Base-by-base conservation (phyloP, 2,329 filamentous ascomycete species). In the Karstenula rhodostoma region DNA sequence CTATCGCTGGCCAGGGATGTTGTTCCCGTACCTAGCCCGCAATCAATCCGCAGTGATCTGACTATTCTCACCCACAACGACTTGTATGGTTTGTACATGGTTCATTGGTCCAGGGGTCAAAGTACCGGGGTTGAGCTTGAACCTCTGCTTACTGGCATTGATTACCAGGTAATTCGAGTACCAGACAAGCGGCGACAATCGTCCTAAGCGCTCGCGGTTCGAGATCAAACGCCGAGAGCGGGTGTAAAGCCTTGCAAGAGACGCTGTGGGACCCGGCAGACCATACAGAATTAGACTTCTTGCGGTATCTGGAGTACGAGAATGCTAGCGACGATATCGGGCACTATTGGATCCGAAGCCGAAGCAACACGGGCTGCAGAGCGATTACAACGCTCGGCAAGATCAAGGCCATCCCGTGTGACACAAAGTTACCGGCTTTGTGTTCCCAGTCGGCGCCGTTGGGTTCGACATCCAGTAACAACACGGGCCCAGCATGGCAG, bases 51-150 rank as follows among this genome's bases (percentile, higher is more conserved):
- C 27, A 73, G 70, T 47, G 73, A 76, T 52, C 35, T 78, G 46
- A 67, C 67, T 3, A 69, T 74, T 29, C 56, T 73, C n/a, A 68
- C 69, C 12, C 69, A 75, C 49, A 71, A 72, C 57, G 67, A 75
- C 52, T 59, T 73, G 10, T 69, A 72, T 54, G 63, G 63, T 65
- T 60, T 22, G 64, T 62, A 56, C 2, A 23, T 29, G 29, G 37
- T n/a, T 19, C 32, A 25, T 52, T 22, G 9, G 17, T 32, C 5
- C 19, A 6, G 6, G 19, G 33, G 13, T 25, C 33, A 27, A 42
- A 12, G 27, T 23, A 17, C 7, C 33, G 13, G 10, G 19, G 27
- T 10, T 40, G 33, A 12, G n/a, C 49, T 4, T 27, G 17, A 35
- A n/a, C 22, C 19, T 29, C 22, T 42, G 5, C 4, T 15, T 4